Evolutionary conservation across 257 asterid genomes (phyloP), one percentile per base, ranked within the genome.

Genomic region (Nicotiana otophora): DNA sequence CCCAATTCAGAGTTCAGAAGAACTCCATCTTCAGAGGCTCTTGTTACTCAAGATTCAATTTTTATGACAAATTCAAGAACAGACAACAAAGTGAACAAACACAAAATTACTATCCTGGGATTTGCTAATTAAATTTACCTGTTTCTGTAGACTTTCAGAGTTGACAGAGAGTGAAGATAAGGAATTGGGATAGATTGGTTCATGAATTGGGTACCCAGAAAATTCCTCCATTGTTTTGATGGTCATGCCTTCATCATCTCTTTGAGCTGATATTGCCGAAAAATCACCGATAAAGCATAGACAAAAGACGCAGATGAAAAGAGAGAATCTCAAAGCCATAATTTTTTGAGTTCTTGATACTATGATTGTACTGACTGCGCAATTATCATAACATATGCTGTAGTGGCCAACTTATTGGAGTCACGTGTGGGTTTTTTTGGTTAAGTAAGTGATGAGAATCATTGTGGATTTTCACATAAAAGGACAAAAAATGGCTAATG

Each of bases 171-270:
- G 90, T 74, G 97, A 85, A 86, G 95, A 90, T 26, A 87, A 57
- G 4, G 91, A 87, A 76, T 87, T 84, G 23, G 86, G 79, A 30
- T 83, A 81, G 4, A 51, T 83, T 42, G 93, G 90, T 86, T 93
- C 97, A 55, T 87, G 92, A 87, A 92, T 86, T 81, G 88, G 91
- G 84, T 92, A 91, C 80, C 98, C 98, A n/a, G 97, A 94, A 87
- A 94, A 94, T n/a, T 89, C 93, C 88, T 93, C 97, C 97, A 93
- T 93, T 76, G 92, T 94, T 89, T 84, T 90, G 83, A 68, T 84
- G 4, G 89, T 86, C 19, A 88, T 84, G 79, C 85, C 94, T 77
- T 86, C 67, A 64, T 77, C 92, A 89, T 88, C 65, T 14, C 57
- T 85, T 54, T 86, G 81, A 75, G 91, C 88, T 70, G 76, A 82